A percentile compares a stretch with the other conserved stretches of the same genome.
These are phyloP conservation scores for Colletotrichum graminicola DNA, from an alignment of 2,329 filamentous ascomycete genomes.

Conservation along the genomic window DNA sequence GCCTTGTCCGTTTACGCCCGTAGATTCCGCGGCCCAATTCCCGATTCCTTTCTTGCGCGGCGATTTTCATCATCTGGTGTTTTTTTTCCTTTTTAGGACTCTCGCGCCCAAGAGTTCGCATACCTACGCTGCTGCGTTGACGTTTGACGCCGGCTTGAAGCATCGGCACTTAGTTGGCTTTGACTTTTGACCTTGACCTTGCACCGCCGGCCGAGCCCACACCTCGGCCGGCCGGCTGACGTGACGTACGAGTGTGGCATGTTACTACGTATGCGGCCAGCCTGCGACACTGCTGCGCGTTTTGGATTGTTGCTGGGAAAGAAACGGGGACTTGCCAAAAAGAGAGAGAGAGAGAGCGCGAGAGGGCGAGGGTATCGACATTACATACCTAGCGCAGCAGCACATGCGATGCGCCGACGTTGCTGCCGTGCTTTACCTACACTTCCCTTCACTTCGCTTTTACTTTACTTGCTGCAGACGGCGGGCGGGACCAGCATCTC, in stretches of 20 bases:
- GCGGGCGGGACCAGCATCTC: background rate
- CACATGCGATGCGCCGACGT: background rate
- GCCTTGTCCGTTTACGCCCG: slow-evolving; percentile 7
- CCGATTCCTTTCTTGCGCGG: slow-evolving; percentile 4
- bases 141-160: background rate
- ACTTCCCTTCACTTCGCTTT: background rate
- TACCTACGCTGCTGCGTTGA: background rate
- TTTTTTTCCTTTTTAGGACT: too few relatives aligned
- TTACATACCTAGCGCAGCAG: background rate
- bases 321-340: background rate
- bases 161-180: background rate
- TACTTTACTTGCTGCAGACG: slow-evolving; percentile 4
- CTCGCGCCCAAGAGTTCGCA: background rate
- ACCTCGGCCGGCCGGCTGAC: too few relatives aligned
- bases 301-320: background rate
- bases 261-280: background rate
- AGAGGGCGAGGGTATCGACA: background rate
- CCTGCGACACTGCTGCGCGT: slow-evolving; percentile 2
- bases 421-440: background rate
- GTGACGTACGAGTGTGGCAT: background rate
- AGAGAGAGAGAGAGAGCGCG: too few relatives aligned
- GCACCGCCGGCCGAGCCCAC: too few relatives aligned
- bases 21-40: background rate
- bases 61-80: background rate
- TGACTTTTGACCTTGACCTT: background rate